Conservation (phyloP, 2,329 filamentous ascomycete species). For the Verticillium nonalfalfae region DNA sequence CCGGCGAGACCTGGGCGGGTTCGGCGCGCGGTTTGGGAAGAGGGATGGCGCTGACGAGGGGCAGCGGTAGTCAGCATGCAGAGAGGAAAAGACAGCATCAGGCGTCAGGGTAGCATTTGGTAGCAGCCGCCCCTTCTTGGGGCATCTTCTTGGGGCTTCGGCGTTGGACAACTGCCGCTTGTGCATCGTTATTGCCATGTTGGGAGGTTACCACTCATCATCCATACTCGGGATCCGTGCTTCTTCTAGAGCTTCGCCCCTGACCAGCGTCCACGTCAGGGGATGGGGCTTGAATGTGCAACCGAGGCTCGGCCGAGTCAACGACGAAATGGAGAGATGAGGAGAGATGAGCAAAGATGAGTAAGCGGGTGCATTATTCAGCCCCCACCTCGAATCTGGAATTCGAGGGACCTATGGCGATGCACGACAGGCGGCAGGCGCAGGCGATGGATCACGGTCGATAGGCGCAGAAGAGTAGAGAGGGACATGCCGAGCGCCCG, state of each 20-base stretch:
- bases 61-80: conserved; percentile 1
- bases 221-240: too few relatives aligned
- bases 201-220: not conserved
- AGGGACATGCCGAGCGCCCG: not conserved
- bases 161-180: not conserved
- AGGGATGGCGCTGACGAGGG: conserved; percentile 35
- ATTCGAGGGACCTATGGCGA: not conserved
- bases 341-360: not conserved
- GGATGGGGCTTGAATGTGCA: not conserved
- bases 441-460: not conserved
- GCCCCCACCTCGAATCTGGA: not conserved
- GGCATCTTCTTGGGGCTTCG: not conserved
- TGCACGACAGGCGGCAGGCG: not conserved
- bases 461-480: not conserved
- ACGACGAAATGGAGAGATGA: not conserved
- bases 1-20: conserved; percentile 73
- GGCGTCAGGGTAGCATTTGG: too few relatives aligned
- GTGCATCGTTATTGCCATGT: not conserved
- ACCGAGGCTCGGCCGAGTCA: not conserved
- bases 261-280: too few relatives aligned
- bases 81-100: too few relatives aligned
- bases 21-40: conserved; percentile 68
- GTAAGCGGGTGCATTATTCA: not conserved
- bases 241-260: too few relatives aligned
- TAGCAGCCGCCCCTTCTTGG: too few relatives aligned